These are phyloP conservation scores for Pyrenophora teres DNA, from an alignment of 2,329 filamentous ascomycete genomes.

Conservation along the genomic window DNA sequence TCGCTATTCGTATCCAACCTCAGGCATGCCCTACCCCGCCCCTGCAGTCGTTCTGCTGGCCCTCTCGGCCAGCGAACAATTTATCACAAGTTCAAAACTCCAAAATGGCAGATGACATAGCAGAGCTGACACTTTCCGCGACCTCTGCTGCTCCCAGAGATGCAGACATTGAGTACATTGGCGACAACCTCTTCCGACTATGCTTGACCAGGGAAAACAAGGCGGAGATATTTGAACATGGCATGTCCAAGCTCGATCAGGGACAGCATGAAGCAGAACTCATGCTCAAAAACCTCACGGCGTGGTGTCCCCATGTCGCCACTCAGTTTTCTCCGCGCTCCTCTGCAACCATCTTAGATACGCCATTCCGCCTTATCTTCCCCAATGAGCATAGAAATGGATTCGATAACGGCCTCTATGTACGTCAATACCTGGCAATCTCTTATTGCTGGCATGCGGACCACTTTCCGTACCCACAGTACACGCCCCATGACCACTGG, in stretches of 20 bases:
- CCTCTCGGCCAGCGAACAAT: neutral
- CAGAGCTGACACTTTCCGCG: neutral
- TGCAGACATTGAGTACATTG: constrained; percentile 8
- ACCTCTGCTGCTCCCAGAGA: neutral
- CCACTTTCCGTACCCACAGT: constrained; percentile 10
- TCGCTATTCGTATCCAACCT: neutral
- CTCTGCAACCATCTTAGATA: constrained; percentile 11
- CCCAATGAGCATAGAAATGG: constrained; percentile 3
- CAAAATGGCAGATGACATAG: too few relatives aligned
- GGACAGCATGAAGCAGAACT: constrained; percentile 4
- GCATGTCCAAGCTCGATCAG: constrained; percentile 5
- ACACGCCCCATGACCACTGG: constrained; percentile 17
- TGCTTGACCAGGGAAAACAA: constrained; percentile 14
- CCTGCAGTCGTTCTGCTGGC: neutral
- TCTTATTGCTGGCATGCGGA: constrained; percentile 24
- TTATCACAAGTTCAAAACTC: too few relatives aligned
- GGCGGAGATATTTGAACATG: constrained; percentile 16
- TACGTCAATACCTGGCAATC: constrained; percentile 22
- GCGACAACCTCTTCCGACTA: constrained; percentile 14
- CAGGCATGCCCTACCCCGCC: neutral
- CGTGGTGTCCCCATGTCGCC: constrained; percentile 11
- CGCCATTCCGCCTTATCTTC: constrained; percentile 23
- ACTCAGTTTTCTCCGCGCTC: constrained; percentile 12
- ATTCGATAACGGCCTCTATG: constrained; percentile 16
- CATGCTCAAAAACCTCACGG: constrained; percentile 10